Conservation (phyloP, 768 basidiomycete species). For the Tricholoma bakamatsutake region DNA sequence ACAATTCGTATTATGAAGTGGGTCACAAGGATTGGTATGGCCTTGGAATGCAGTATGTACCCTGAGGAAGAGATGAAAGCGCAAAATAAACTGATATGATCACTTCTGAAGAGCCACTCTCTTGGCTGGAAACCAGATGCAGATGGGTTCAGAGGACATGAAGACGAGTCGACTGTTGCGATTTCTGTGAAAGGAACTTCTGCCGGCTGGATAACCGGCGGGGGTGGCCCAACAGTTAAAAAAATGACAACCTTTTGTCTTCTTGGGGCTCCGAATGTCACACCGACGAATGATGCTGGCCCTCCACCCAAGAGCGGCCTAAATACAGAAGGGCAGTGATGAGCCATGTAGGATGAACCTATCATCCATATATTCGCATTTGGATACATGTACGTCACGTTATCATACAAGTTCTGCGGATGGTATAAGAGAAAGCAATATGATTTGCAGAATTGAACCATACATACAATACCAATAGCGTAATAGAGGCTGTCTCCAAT, state of each 20-base stretch:
- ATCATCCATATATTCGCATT: constrained; percentile 84
- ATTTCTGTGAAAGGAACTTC: constrained; percentile 94
- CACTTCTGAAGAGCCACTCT: constrained; percentile 45
- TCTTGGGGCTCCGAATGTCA: constrained; percentile 90
- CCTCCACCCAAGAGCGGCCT: constrained; percentile 82
- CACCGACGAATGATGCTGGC: constrained; percentile 80
- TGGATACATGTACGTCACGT: constrained; percentile 88
- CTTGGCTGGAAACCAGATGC: constrained; percentile 88
- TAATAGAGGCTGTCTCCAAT: constrained; percentile 85
- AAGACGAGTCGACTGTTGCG: constrained; percentile 80
- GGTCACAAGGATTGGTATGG: constrained; percentile 66
- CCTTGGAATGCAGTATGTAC: constrained; percentile 53
- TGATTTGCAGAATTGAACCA: constrained; percentile 21
- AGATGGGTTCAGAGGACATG: constrained; percentile 89
- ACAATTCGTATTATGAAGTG: constrained; percentile 66
- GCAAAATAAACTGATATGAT: not conserved
- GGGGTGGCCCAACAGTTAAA: constrained; percentile 74
- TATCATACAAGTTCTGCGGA: constrained; percentile 82
- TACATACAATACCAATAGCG: constrained; percentile 76
- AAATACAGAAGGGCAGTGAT: not conserved
- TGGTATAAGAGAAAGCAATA: not conserved
- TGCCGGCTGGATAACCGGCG: constrained; percentile 57
- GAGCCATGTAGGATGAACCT: constrained; percentile 28
- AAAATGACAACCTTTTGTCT: constrained; percentile 94
- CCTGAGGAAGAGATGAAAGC: not conserved